These are phyloP conservation scores for Camellia lanceoleosa DNA, from an alignment of 148 eudicot genomes.

Conservation along the genomic window DNA sequence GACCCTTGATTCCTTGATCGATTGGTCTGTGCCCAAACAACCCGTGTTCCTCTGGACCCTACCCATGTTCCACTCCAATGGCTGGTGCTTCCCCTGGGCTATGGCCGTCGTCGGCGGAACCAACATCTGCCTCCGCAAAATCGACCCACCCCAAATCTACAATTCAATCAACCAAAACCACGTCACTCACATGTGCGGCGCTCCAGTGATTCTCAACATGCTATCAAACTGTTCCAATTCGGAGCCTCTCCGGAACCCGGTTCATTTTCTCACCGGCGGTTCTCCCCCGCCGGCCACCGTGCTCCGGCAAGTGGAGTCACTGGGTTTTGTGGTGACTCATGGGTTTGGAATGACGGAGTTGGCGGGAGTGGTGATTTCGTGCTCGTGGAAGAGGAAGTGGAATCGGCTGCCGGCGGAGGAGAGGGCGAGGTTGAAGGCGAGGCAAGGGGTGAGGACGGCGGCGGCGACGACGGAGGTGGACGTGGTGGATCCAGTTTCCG, in stretches of 20 bases:
- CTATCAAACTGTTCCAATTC: slow-evolving; percentile 24
- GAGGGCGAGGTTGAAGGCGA: slow-evolving; percentile 37
- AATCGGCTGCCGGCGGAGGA: slow-evolving; percentile 31
- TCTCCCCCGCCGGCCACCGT: slow-evolving; percentile 47
- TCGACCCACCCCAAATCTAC: slow-evolving; percentile 34
- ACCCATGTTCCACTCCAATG: slow-evolving; percentile 64
- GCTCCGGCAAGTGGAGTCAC: slow-evolving; percentile 29
- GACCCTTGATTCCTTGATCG: slow-evolving; percentile 37
- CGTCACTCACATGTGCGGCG: slow-evolving; percentile 73
- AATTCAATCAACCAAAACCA: slow-evolving; percentile 24
- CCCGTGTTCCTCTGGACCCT: slow-evolving; percentile 58
- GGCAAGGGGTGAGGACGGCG: slow-evolving; percentile 44
- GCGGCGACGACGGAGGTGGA: slow-evolving; percentile 18
- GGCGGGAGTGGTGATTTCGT: slow-evolving; percentile 31
- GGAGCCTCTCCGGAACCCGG: slow-evolving; percentile 18
- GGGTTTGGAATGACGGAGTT: slow-evolving; percentile 49
- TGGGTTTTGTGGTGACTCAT: slow-evolving; percentile 41
- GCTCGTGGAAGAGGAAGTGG: slow-evolving; percentile 51
- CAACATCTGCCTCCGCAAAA: slow-evolving; percentile 44
- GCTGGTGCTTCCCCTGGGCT: slow-evolving; percentile 57
- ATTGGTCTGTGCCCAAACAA: slow-evolving; percentile 52
- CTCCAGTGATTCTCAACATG: slow-evolving; percentile 63
- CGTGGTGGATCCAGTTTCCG: slow-evolving; percentile 30
- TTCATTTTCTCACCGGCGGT: slow-evolving; percentile 37
- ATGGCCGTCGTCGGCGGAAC: slow-evolving; percentile 60